Conservation (phyloP, 2,329 filamentous ascomycete species). For the Hymenoscyphus fraxineus region DNA sequence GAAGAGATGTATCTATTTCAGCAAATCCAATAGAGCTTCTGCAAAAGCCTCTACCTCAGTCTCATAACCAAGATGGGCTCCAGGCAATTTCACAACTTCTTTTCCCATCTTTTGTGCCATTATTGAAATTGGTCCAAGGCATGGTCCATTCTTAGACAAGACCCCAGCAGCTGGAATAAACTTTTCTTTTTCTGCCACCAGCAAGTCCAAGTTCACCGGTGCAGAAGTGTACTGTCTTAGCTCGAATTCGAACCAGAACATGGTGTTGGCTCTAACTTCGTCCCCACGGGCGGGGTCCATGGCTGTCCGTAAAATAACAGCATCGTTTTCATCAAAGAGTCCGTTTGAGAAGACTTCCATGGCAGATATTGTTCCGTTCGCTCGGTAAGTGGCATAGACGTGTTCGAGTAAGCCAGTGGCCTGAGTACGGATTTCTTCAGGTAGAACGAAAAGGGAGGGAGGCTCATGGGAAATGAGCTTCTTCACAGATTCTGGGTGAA, state of each 20-base stretch:
- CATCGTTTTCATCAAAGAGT: conserved; percentile 11
- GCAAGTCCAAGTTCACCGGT: conserved; percentile 4
- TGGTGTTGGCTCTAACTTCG: conserved; percentile 16
- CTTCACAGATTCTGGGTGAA: conserved; percentile 13
- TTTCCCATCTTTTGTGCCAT: conserved; percentile 14
- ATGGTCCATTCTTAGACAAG: neutral
- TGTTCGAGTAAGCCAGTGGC: conserved; percentile 10
- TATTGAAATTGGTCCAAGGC: conserved; percentile 14
- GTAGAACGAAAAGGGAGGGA: conserved; percentile 9
- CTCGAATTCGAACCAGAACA: conserved; percentile 21
- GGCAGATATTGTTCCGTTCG: neutral
- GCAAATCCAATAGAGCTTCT: neutral
- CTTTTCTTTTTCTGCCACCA: conserved; percentile 12
- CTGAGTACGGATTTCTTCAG: neutral
- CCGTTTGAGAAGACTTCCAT: neutral
- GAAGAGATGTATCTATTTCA: neutral
- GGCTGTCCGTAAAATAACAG: conserved; percentile 5
- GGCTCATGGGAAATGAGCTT: conserved; percentile 14
- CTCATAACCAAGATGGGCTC: conserved; percentile 34
- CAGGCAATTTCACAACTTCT: conserved; percentile 10
- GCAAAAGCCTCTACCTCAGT: neutral
- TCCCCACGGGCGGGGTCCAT: conserved; percentile 15
- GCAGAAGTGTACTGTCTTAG: conserved; percentile 15
- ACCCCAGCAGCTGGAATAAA: conserved; percentile 15
- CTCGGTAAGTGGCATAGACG: conserved; percentile 12